Evolutionary conservation across 208 protist species (phyloP), one percentile per base, ranked within the genome.

Genomic region (Vickermania spadyakhi): DNA sequence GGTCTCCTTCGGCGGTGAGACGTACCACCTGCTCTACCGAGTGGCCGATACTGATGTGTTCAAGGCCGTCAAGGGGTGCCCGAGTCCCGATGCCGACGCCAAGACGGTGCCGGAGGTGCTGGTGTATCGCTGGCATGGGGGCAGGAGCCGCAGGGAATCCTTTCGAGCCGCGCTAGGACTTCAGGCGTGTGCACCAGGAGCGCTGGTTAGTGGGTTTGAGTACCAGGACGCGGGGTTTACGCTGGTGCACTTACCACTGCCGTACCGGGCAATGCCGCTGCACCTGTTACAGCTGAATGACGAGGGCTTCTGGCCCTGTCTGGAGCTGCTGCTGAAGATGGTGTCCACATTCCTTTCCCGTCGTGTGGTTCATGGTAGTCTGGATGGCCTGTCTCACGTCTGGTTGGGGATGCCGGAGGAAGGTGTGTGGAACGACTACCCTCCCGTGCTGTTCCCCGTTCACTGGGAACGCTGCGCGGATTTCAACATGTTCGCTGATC

Each of bases 401-500:
- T 82, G 89, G 53, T 57, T 93, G 2, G 27, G 2, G 22, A 27
- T 27, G 5, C 1, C 28, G 26, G 58, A 59, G 13, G 56, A 65
- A 23, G 51, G 5, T 22, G 51, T 23, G 21, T 49, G 11, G 13
- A 49, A 21, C 18, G 41, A 49, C 18, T 11, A 21, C 11, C 21
- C 68, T 5, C 72, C 80, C 4, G 31, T 83, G 18, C 31, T 94
- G 22, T 26, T 89, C 28, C 74, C 79, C 3, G 66, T 91, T 22
- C 88, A 94, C 63, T 94, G 88, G 84, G 84, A 94, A 67, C 70
- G 68, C 22, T 68, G 79, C 42, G 72, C 91, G 18, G 88, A 94
- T 69, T 94, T 94, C 58, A 79, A 78, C 69, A 90, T 94, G 82
- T 94, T 89, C 72, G 68, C 79, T 7, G 88, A 94, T 62, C 84